These are phyloP conservation scores for Aristolochia contorta DNA, from an alignment of 164 flowering plant genomes.

Conservation along the genomic window DNA sequence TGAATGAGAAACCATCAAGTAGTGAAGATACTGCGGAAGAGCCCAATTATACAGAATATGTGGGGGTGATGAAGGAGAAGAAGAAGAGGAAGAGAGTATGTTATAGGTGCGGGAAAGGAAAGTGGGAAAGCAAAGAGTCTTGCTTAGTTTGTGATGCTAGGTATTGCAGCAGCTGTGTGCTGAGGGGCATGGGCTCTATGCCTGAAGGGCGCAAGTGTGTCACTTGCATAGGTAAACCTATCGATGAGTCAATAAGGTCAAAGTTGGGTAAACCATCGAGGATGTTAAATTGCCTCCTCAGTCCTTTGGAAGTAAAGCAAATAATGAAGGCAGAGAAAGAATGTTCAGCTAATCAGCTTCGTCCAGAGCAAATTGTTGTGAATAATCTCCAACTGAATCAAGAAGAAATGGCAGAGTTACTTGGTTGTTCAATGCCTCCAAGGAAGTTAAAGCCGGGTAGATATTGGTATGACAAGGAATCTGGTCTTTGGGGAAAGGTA, in stretches of 20 bases:
- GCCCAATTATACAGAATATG: slow-evolving; percentile 38
- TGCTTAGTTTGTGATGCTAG: slow-evolving; percentile 85
- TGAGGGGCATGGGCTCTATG: slow-evolving; percentile 99
- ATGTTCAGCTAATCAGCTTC: slow-evolving; percentile 92
- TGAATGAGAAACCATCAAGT: slow-evolving; percentile 46
- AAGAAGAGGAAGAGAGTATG: slow-evolving; percentile 56
- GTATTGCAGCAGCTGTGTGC: slow-evolving; percentile 88
- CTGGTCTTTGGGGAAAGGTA: slow-evolving; percentile 98
- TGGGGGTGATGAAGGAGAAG: slow-evolving; percentile 43
- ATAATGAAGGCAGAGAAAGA: slow-evolving; percentile 96
- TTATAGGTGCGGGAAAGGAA: slow-evolving; percentile 71
- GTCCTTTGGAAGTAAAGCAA: slow-evolving; percentile 86
- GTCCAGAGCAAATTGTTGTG: slow-evolving; percentile 89
- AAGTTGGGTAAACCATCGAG: slow-evolving; percentile 70
- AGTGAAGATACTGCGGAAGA: slow-evolving; percentile 31
- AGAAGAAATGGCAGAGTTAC: slow-evolving; percentile 84
- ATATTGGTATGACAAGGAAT: slow-evolving; percentile 98
- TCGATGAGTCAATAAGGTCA: slow-evolving; percentile 69
- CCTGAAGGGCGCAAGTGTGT: slow-evolving; percentile 99
- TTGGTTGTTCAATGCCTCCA: slow-evolving; percentile 77
- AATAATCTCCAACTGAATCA: slow-evolving; percentile 64
- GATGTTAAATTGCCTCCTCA: slow-evolving; percentile 58
- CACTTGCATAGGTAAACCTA: slow-evolving; percentile 76
- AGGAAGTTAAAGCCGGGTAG: slow-evolving; percentile 80
- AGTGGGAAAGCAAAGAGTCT: slow-evolving; percentile 83